Conservation (phyloP, 208 protist genomes). For the Trichomonas tenax region DNA sequence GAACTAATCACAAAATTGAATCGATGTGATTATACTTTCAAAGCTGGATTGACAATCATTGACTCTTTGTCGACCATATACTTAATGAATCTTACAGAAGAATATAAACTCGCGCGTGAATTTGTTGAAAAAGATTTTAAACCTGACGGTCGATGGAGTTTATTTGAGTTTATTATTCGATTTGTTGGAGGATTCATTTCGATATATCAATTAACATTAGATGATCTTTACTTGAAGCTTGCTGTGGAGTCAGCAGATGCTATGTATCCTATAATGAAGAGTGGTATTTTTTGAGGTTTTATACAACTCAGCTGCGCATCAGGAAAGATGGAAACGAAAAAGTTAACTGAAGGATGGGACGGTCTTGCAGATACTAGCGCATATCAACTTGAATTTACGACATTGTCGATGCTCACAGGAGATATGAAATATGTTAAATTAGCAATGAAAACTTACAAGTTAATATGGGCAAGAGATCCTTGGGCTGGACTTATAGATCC, state of each 20-base stretch:
- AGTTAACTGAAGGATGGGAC: not conserved
- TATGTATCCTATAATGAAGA: not conserved
- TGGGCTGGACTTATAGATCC: not conserved
- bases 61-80: not conserved
- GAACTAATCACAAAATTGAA: no score
- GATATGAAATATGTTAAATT: not conserved
- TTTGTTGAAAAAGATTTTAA: not conserved
- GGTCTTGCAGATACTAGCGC: not conserved
- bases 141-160: not conserved
- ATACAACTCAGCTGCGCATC: not conserved
- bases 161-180: constrained; percentile 59
- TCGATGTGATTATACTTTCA: not conserved
- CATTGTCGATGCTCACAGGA: not conserved
- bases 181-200: constrained; percentile 53
- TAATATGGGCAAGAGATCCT: not conserved
- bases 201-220: constrained; percentile 46
- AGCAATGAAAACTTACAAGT: not conserved
- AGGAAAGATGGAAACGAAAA: not conserved
- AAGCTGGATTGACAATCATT: not conserved
- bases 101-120: not conserved
- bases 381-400: not conserved
- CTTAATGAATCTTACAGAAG: not conserved
- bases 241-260: not conserved
- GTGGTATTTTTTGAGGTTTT: not conserved
- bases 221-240: constrained; percentile 34